Conservation (phyloP, 306 rosid species). For the Ochetophila trinervis region DNA sequence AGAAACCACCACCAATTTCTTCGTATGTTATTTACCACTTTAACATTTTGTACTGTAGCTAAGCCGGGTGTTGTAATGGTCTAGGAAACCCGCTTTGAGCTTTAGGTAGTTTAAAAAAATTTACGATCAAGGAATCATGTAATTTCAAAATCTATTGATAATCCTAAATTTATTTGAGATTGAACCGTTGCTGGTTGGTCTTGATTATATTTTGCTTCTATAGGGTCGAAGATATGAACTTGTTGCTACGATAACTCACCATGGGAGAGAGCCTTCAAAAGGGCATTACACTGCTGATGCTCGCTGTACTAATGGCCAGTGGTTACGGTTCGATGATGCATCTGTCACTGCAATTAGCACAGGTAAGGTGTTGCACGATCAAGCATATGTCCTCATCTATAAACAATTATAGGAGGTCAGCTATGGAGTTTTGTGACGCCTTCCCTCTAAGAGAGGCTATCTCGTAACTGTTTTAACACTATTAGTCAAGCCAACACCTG, state of each 20-base stretch:
- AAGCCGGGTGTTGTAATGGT: too few relatives aligned
- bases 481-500: not conserved
- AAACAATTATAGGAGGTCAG: slow-evolving; percentile 41
- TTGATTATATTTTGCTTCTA: slow-evolving; percentile 4
- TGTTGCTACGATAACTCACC: slow-evolving; percentile 92
- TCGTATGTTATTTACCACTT: too few relatives aligned
- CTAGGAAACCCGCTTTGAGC: too few relatives aligned
- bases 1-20: not conserved
- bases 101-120: too few relatives aligned
- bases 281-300: slow-evolving; percentile 98
- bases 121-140: too few relatives aligned
- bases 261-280: slow-evolving; percentile 88
- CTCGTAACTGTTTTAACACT: slow-evolving; percentile 2
- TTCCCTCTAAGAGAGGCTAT: slow-evolving; percentile 11
- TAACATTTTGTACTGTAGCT: too few relatives aligned
- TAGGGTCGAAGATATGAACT: slow-evolving; percentile 91
- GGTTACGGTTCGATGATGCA: slow-evolving; percentile 87
- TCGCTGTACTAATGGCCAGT: slow-evolving; percentile 49
- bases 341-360: slow-evolving; percentile 67
- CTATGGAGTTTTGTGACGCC: not conserved
- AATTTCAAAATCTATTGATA: not conserved
- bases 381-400: slow-evolving; percentile 89
- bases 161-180: not conserved
- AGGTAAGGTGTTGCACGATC: slow-evolving; percentile 73
- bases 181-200: slow-evolving; percentile 7